phyloP scores from a whole-genome alignment of 2,329 filamentous ascomycete species.

The Colletotrichum sp. region DNA sequence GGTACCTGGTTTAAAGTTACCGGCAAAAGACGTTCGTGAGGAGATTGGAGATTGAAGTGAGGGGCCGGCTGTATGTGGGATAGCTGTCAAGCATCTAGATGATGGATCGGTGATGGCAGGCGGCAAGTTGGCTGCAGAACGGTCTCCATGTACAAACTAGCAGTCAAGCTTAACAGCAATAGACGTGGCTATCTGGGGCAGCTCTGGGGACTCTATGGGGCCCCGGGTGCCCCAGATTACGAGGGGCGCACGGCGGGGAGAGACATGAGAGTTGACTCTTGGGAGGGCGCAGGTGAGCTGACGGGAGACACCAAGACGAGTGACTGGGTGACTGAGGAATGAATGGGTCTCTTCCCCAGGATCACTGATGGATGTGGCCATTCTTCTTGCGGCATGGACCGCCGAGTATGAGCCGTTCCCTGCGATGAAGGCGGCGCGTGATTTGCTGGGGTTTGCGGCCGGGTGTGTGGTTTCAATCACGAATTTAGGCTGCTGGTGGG shows the following conservation, averaged over 20 bases:
- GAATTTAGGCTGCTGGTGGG: slow-evolving; percentile 9
- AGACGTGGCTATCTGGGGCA: slow-evolving; percentile 1
- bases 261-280: neutral
- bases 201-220: neutral
- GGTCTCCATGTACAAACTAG: neutral
- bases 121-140: neutral
- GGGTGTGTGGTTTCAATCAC: neutral
- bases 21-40: neutral
- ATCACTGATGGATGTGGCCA: neutral
- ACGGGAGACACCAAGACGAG: neutral
- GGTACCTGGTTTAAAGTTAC: neutral
- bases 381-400: neutral
- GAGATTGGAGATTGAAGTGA: neutral
- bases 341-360: neutral
- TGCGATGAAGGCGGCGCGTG: neutral
- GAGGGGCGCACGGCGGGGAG: neutral
- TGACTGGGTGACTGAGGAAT: neutral
- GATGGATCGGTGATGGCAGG: neutral
- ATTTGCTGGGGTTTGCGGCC: neutral
- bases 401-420: slow-evolving; percentile 2
- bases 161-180: slow-evolving; percentile 5
- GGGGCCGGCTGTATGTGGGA: neutral
- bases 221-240: slow-evolving; percentile 7
- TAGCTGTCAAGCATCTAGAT: neutral
- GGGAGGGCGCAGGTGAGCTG: neutral